Base-by-base conservation (phyloP, 2,329 filamentous ascomycete species). In the Massarina eburnea region DNA sequence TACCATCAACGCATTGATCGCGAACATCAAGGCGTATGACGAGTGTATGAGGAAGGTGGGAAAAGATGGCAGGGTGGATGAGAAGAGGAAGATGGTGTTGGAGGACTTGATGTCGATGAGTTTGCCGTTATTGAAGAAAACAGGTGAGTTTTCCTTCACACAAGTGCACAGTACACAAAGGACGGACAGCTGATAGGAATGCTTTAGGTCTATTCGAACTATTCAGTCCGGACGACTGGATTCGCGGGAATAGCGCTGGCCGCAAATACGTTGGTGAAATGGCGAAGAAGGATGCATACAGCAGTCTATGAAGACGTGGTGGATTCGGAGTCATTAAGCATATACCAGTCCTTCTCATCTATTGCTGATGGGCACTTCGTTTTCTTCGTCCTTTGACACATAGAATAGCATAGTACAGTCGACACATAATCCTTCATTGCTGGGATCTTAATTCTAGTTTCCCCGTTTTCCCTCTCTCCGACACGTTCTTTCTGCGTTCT, bases 171-270 rank as follows among this genome's bases (percentile, higher is more conserved):
- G n/a, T n/a, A n/a, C n/a, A n/a, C n/a, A n/a, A 6, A 22, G 6
- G 6, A 18, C 4, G 20, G 24, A 12, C 21, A 3, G 19, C 12
- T 20, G 14, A 21, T n/a, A 34, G 15, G n/a, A 24, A 9, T 19
- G 8, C 12, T 34, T n/a, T 21, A 51, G 48, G 35, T 17, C 41
- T 51, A 10, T 51, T 51, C 21, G 32, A 17, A 14, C 26, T 51
- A 17, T 51, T 51, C 19, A 37, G 40, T 2, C 48, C 48, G 3
- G 36, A 51, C 18, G 48, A 51, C 32, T 51, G 48, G 44, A 45
- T 41, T 9, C 20, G 22, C 8, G 48, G 48, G 7, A 24, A 43
- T 8, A 51, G 48, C 30, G 29, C 44, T 24, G 44, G 48, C 2
- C 33, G 48, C 17, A 39, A 34, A n/a, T 47, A 41, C 22, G 21